Base-by-base conservation (phyloP, 345 rosid species). In the Raphanus sativus region DNA sequence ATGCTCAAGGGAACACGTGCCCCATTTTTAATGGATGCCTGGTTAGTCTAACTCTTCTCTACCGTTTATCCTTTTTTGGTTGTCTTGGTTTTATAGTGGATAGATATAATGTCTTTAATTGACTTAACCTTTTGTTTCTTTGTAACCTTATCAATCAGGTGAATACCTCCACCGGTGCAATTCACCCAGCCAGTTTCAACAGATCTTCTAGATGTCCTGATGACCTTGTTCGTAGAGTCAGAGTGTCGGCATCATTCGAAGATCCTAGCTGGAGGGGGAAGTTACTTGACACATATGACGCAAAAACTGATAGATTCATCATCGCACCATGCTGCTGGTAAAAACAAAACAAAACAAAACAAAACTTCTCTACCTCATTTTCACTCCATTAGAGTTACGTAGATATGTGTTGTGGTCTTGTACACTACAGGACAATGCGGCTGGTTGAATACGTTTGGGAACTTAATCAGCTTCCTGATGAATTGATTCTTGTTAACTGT, bases 241-340 rank as follows among this genome's bases (percentile, higher is more conserved):
- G 97, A 76, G 83, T 89, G 36, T 80, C 85, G 40, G 86, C 91
- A 76, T 85, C 89, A 67, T 56, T 30, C 62, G 87, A 88, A 65
- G 97, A 90, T 74, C 74, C 71, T 6, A 79, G 32, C 63, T 94
- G 96, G 97, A 32, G 80, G 4, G 95, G 90, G 36, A 90, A 81
- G 86, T 78, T 94, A 69, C 79, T 94, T 70, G 97, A 90, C 65
- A 94, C 97, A 62, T 92, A 94, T 81, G 89, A 89, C 69, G 86
- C 98, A 36, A 71, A 26, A 78, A 77, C 86, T 69, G 97, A 94
- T 80, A 80, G 77, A 71, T 90, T 91, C 82, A 77, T 85, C 25
- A 84, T 94, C 65, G 90, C 91, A 64, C 88, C 97, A 7, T 89
- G 92, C 86, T 45, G 73, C 75, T 94, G 98, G 98, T 94, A 83